Conservation (phyloP, 2,329 filamentous ascomycete genomes). For the Phyllosticta citriasiana region DNA sequence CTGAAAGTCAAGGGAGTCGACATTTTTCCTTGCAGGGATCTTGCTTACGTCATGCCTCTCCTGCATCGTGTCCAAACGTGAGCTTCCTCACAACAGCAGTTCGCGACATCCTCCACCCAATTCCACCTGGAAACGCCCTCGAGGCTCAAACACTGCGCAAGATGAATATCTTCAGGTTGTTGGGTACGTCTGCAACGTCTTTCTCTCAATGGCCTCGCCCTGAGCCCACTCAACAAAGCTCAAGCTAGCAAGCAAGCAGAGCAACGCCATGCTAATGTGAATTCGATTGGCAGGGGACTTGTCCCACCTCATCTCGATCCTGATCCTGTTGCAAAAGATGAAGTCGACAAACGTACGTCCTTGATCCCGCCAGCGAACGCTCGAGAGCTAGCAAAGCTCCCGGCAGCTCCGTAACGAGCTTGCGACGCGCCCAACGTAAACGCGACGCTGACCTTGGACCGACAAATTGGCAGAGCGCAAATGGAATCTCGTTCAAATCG, state of each 20-base stretch:
- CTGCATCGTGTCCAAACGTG: conserved; percentile 10
- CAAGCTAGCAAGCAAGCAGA: neutral
- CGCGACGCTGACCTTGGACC: conserved; percentile 6
- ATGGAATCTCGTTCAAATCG: conserved; percentile 97
- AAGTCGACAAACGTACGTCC: conserved; percentile 64
- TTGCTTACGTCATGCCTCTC: neutral
- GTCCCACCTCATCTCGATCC: conserved; percentile 87
- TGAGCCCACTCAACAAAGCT: conserved; percentile 2
- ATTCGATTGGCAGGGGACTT: conserved; percentile 61
- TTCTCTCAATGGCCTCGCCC: neutral
- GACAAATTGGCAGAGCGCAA: conserved; percentile 62
- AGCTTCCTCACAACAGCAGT: conserved; percentile 1
- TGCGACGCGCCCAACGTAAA: neutral
- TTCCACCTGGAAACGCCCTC: conserved; percentile 4
- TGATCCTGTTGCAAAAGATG: conserved; percentile 97
- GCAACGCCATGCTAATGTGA: neutral
- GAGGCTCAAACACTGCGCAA: conserved; percentile 18
- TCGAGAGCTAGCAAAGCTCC: neutral
- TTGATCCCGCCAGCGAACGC: neutral
- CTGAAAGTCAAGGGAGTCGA: neutral
- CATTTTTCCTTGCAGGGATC: neutral
- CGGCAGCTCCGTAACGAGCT: neutral
- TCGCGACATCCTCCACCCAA: neutral
- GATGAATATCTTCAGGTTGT: conserved; percentile 62
- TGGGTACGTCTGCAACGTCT: conserved; percentile 40